phyloP scores from a whole-genome alignment of 345 rosid genomes.

The Nephelium lappaceum region DNA sequence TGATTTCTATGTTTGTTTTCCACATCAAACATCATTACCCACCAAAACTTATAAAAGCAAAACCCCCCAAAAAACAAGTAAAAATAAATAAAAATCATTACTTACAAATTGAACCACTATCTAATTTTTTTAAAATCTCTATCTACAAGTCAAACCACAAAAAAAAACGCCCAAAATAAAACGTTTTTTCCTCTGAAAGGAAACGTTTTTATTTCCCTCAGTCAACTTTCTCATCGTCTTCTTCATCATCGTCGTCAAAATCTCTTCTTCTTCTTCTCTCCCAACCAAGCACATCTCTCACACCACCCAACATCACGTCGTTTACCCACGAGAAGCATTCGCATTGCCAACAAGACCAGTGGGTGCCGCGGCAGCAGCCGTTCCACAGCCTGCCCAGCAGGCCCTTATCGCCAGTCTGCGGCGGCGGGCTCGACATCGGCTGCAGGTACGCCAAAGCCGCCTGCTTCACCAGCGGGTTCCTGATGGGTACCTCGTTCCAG shows the following conservation, averaged over 20 bases:
- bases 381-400: slow-evolving; percentile 32
- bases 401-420: slow-evolving; percentile 37
- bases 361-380: not conserved
- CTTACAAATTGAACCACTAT: slow-evolving; percentile 16
- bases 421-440: slow-evolving; percentile 51
- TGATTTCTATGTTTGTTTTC: too few relatives aligned
- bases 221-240: slow-evolving; percentile 32
- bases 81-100: not conserved
- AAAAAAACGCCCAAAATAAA: not conserved
- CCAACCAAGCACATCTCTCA: slow-evolving; percentile 23
- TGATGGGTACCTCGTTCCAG: slow-evolving; percentile 60
- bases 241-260: slow-evolving; percentile 22
- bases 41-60: not conserved
- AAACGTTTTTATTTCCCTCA: slow-evolving; percentile 1
- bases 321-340: slow-evolving; percentile 44
- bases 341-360: slow-evolving; percentile 27
- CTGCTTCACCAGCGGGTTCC: slow-evolving; percentile 61
- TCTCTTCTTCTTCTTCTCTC: not conserved
- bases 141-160: slow-evolving; percentile 42
- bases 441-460: slow-evolving; percentile 68
- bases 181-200: too few relatives aligned
- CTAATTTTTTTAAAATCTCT: not conserved
- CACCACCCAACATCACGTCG: slow-evolving; percentile 29
- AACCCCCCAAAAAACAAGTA: not conserved
- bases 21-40: not conserved